These are phyloP conservation scores for Penicillium cosmopolitanum DNA, from an alignment of 495 filamentous ascomycete genomes.

Conservation along the genomic window DNA sequence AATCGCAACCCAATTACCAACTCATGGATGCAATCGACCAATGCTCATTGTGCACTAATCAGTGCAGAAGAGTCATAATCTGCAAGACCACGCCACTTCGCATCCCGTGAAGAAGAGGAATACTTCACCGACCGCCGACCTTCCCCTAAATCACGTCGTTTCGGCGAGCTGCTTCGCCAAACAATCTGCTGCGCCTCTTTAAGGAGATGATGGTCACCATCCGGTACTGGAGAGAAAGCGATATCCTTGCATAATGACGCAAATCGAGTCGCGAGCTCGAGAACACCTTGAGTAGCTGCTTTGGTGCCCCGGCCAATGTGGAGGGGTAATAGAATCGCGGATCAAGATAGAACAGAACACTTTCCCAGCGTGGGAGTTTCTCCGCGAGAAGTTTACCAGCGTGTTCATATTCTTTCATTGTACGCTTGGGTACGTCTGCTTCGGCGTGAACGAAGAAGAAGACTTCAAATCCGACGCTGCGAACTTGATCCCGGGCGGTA, in stretches of 20 bases:
- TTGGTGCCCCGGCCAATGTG: slow-evolving; percentile 33
- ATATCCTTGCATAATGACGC: slow-evolving; percentile 32
- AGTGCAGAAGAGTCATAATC: not conserved
- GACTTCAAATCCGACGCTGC: slow-evolving; percentile 46
- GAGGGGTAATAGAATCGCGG: slow-evolving; percentile 43
- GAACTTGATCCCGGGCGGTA: slow-evolving; percentile 38
- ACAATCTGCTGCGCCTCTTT: slow-evolving; percentile 32
- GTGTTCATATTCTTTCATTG: slow-evolving; percentile 36
- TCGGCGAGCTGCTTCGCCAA: slow-evolving; percentile 24
- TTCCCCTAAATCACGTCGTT: slow-evolving; percentile 2
- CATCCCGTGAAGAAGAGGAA: not conserved
- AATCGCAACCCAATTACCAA: not conserved
- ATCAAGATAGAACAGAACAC: slow-evolving; percentile 41
- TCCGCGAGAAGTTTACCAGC: slow-evolving; percentile 28
- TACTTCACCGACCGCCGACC: slow-evolving; percentile 1
- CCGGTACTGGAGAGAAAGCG: slow-evolving; percentile 37
- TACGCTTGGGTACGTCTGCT: slow-evolving; percentile 41
- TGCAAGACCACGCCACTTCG: not conserved
- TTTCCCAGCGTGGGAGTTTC: slow-evolving; percentile 34
- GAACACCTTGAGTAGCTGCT: slow-evolving; percentile 36
- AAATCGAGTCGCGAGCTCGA: slow-evolving; percentile 37
- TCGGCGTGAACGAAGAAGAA: slow-evolving; percentile 47
- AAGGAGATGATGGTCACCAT: slow-evolving; percentile 29
- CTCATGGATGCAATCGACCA: not conserved
- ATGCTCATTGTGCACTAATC: not conserved